Evolutionary conservation across 441 rosid species (phyloP).

Genomic region (Cnidoscolus chayamansa): DNA sequence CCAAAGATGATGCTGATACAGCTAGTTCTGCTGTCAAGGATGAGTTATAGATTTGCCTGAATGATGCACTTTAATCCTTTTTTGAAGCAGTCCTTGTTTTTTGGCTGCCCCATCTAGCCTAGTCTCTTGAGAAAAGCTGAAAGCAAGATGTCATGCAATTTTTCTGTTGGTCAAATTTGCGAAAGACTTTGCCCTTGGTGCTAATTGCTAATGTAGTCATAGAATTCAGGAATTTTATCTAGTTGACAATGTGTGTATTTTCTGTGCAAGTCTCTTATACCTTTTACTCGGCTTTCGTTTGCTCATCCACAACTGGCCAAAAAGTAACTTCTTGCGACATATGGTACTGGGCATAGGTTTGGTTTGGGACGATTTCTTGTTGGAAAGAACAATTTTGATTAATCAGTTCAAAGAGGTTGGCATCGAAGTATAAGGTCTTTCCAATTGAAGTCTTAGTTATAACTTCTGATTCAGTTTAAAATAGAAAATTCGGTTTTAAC

Average conservation of each 20-base stretch:
- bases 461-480: too few relatives aligned
- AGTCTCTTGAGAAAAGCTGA: slow-evolving; percentile 9
- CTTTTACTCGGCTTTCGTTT: too few relatives aligned
- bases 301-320: too few relatives aligned
- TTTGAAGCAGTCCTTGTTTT: background rate
- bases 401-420: too few relatives aligned
- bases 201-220: slow-evolving; percentile 24
- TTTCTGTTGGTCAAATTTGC: background rate
- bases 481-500: too few relatives aligned
- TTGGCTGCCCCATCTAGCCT: background rate
- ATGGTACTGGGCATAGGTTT: too few relatives aligned
- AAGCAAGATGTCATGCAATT: slow-evolving; percentile 18
- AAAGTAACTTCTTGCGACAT: too few relatives aligned
- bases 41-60: slow-evolving; percentile 41
- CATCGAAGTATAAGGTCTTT: too few relatives aligned
- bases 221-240: slow-evolving; percentile 25
- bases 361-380: too few relatives aligned
- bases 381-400: too few relatives aligned
- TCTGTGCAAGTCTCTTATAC: background rate
- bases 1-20: slow-evolving; percentile 27
- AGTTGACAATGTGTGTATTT: slow-evolving; percentile 1
- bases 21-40: slow-evolving; percentile 42
- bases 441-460: too few relatives aligned
- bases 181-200: slow-evolving; percentile 16
- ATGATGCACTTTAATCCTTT: background rate